Conservation (phyloP, 2,329 filamentous ascomycete species). For the Trichoderma semiorbis region DNA sequence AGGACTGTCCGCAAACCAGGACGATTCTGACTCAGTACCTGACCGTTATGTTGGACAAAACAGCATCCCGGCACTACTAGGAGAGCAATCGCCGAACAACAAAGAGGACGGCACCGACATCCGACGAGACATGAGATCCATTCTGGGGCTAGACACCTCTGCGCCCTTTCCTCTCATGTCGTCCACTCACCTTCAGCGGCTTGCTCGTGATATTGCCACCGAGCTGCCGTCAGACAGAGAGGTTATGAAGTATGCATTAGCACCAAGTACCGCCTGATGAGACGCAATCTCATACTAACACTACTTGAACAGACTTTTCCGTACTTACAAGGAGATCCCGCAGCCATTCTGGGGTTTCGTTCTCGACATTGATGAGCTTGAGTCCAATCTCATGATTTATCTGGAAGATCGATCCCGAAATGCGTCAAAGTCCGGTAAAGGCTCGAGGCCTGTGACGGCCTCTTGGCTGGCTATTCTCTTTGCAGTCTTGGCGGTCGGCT, state of each 20-base stretch:
- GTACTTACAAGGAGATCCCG: constrained; percentile 64
- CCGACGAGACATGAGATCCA: constrained; percentile 62
- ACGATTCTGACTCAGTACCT: constrained; percentile 52
- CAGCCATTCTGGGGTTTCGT: constrained; percentile 68
- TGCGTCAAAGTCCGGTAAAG: constrained; percentile 44
- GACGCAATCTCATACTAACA: neutral
- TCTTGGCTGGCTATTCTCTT: constrained; percentile 66
- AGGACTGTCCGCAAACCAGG: constrained; percentile 38
- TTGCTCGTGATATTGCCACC: constrained; percentile 58
- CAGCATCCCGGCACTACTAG: constrained; percentile 62
- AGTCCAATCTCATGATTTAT: constrained; percentile 62
- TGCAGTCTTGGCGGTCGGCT: constrained; percentile 61
- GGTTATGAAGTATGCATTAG: constrained; percentile 58
- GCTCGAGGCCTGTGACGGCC: constrained; percentile 53
- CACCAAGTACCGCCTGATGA: neutral
- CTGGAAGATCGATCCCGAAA: constrained; percentile 61
- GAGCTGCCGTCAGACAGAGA: constrained; percentile 63
- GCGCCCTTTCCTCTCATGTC: constrained; percentile 67
- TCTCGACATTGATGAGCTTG: constrained; percentile 62
- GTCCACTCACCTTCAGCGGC: constrained; percentile 54
- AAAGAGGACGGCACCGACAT: constrained; percentile 54
- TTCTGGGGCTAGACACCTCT: constrained; percentile 62
- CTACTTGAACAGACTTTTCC: constrained; percentile 50
- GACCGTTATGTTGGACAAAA: constrained; percentile 64
- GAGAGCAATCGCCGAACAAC: constrained; percentile 56